Evolutionary conservation across 257 asterid genomes (phyloP).

Genomic region (Ocimum tenuiflorum): DNA sequence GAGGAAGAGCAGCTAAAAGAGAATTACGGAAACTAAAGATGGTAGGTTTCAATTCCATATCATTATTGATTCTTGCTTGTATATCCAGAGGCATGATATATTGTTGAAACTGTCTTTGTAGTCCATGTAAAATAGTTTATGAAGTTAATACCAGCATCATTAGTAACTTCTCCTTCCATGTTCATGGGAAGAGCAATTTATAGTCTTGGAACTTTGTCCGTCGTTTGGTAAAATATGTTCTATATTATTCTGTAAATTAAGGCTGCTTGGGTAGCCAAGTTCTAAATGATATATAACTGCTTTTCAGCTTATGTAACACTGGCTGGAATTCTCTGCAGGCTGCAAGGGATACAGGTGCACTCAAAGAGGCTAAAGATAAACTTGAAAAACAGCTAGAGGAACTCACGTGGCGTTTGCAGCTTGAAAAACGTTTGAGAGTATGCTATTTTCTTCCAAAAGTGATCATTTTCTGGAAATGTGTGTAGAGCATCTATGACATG

Average conservation of each 20-base stretch:
- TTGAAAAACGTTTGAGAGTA: conserved; percentile 92
- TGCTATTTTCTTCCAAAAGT: conserved; percentile 17
- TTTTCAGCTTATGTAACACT: background rate
- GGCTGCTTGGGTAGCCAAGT: conserved; percentile 1
- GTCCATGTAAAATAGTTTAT: background rate
- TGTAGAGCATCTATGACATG: background rate
- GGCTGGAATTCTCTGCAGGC: conserved; percentile 47
- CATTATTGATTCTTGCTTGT: conserved; percentile 3
- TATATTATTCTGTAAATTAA: background rate
- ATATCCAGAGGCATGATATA: background rate
- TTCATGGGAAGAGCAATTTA: background rate
- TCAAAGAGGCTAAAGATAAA: conserved; percentile 98
- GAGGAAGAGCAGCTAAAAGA: conserved; percentile 67
- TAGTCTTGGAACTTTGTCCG: conserved; percentile 1
- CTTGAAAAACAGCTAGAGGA: conserved; percentile 95
- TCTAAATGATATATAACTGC: conserved; percentile 2
- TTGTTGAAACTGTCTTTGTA: conserved; percentile 7
- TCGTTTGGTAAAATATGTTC: background rate
- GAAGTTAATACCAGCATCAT: background rate
- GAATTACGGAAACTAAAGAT: conserved; percentile 86
- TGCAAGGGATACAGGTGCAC: conserved; percentile 98
- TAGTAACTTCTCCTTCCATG: conserved; percentile 6
- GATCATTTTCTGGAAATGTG: background rate
- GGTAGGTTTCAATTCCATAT: conserved; percentile 41
- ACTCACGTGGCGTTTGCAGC: conserved; percentile 91